Base-by-base conservation (phyloP, 108 stramenopile genomes). In the Fragilariopsis cylindrus region DNA sequence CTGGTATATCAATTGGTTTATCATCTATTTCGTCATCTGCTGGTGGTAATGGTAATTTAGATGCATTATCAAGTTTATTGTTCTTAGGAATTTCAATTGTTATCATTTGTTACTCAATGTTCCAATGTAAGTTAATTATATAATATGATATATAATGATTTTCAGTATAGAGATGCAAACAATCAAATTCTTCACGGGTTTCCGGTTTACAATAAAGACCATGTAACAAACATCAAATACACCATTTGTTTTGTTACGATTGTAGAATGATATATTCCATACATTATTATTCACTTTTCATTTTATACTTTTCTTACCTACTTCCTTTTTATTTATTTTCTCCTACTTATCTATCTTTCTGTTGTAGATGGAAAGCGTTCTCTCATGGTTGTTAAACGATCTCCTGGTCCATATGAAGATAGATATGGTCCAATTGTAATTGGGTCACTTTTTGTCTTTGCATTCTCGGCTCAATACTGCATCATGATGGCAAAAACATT, bases 371-470 rank as follows among this genome's bases (percentile, higher is more conserved):
- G 79, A 16, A 75, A 81, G 65, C 68, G 95, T n/a, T 88, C 91
- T 40, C 77, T 74, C 55, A 95, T 96, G 95, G 94, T 97, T 75
- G 87, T 95, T 5, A 82, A 92, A 15, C 87, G 90, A 54, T 87
- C 89, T 54, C 94, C 97, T 7, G 97, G 97, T 16, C 97, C 97
- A 6, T 97, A 94, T 63, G 94, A 92, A 48, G 97, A 97, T 74
- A 83, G 88, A n/a, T 75, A 72, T 1, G 97, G 95, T 4, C 97
- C 97, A 15, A 82, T 87, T 56, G 88, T 95, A 15, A 79, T 97
- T 71, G 92, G 86, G 18, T 69, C 89, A 7, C 71, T 96, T 74
- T 87, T 97, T 53, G 90, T 91, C 84, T n/a, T 94, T 12, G 81
- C 88, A 39, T 94, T 96, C 69, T 71, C 92, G 40, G 77, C 88